Evolutionary conservation across 352 stramenopile species (phyloP).

Genomic region (Phytophthora agathidicida): DNA sequence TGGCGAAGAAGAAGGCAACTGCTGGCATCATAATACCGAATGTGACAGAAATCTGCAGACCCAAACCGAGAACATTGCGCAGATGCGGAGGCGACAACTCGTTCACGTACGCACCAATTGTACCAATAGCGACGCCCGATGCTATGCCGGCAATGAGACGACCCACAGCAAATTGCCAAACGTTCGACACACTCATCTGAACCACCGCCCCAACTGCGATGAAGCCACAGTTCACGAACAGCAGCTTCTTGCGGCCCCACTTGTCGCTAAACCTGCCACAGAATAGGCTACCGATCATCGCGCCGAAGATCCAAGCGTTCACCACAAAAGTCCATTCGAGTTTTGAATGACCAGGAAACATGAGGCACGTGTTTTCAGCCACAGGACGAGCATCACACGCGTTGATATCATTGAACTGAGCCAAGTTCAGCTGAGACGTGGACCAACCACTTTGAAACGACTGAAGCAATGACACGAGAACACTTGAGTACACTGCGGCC

Average conservation of each 20-base stretch:
- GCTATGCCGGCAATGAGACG: slow-evolving; percentile 49
- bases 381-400: slow-evolving; percentile 49
- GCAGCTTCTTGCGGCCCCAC: slow-evolving; percentile 27
- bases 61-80: slow-evolving; percentile 31
- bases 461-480: slow-evolving; percentile 44
- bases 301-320: slow-evolving; percentile 59
- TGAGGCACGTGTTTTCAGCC: slow-evolving; percentile 44
- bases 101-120: slow-evolving; percentile 43
- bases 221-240: slow-evolving; percentile 32
- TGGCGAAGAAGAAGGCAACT: slow-evolving; percentile 60
- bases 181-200: slow-evolving; percentile 29
- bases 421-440: slow-evolving; percentile 57
- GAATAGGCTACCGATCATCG: slow-evolving; percentile 52
- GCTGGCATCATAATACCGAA: slow-evolving; percentile 52
- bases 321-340: slow-evolving; percentile 40
- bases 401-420: slow-evolving; percentile 46
- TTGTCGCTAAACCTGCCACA: slow-evolving; percentile 37
- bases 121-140: slow-evolving; percentile 35
- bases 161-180: slow-evolving; percentile 40
- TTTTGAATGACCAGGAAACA: slow-evolving; percentile 63
- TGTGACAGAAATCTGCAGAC: slow-evolving; percentile 53
- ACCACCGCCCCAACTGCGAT: slow-evolving; percentile 41
- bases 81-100: slow-evolving; percentile 44
- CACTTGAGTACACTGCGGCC: slow-evolving; percentile 44
- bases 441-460: slow-evolving; percentile 65